Base-by-base conservation (phyloP, 352 stramenopile genomes). In the Blastocystis sp. region DNA sequence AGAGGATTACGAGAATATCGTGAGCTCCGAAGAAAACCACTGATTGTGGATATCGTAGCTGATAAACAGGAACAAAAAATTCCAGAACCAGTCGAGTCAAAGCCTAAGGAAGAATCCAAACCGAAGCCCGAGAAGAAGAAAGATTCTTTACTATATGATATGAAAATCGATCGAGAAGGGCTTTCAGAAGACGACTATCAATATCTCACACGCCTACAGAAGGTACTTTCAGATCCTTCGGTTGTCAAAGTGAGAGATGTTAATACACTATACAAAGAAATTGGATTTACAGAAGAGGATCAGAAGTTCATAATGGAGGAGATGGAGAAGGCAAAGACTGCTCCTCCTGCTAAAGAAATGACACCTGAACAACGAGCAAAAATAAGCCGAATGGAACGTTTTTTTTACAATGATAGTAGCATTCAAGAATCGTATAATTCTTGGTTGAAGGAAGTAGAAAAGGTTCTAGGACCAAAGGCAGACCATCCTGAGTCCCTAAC, bases 401-500 rank as follows among this genome's bases (percentile, higher is more conserved):
- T 58, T 44, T 56, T 84, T n/a, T 13, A 9, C n/a, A 44, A 76
- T 1, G 64, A 76, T 76, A 11, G 9, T n/a, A 53, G 64, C 5
- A n/a, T 76, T 15, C n/a, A 27, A 15, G 17, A 37, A 1, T 33
- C 35, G 6, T 27, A 54, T n/a, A 44, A 44, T 0, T 22, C 27
- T 15, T 76, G 64, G 64, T 54, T n/a, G 51, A 84, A 84, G 33
- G 42, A 64, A 4, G 73, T 84, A 22, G 73, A 84, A 56, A 66
- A 64, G 30, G 73, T 44, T 13, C 7, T 84, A 1, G 73, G 73
- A 5, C n/a, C 40, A 22, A 84, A 64, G 9, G 51, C 68, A 37
- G 33, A 62, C 13, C 24, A 64, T 9, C 73, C 48, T 17, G 27
- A 54, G 3, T 27, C 30, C 17, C 73, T 84, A 17, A 69, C 73